Base-by-base conservation (phyloP, 2,329 filamentous ascomycete genomes). In the Stagonosporopsis vannaccii region DNA sequence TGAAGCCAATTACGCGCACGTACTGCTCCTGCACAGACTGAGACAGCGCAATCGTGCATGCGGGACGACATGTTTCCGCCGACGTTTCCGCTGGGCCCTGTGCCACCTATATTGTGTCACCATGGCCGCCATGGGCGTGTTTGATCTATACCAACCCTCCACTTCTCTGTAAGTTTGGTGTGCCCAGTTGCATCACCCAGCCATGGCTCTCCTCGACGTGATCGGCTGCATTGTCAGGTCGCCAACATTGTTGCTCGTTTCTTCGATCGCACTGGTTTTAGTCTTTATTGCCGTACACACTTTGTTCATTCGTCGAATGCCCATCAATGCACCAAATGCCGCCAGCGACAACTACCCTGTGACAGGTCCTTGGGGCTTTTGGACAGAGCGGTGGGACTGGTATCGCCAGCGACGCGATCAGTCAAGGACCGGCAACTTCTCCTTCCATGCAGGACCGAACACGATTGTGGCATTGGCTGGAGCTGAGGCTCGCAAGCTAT, bases 391-490 rank as follows among this genome's bases (percentile, higher is more conserved):
- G 48, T 77, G 75, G 68, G 76, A 80, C 23, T 84, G 82, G 63
- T 77, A 78, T 49, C 62, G 62, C 17, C 53, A 75, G n/a, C 73
- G 73, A 9, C 61, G 62, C 6, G 60, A 59, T 13, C 58, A 70
- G 7, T 75, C 74, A 0, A 47, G 60, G 5, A 77, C 73, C 1
- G 80, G 80, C 23, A 79, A 80, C 44, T 84, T 83, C 60, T 79
- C 75, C 47, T 84, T 83, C 62, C 79, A 79, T 59, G 78, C 79
- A 3, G 82, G 82, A 0, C 65, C 75, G 6, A 73, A 80, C 52
- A 74, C 73, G 2, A 75, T 84, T 12, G 69, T 85, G 8, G 80
- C 74, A 2, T 43, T 84, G 11, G 76, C 74, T 4, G 81, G 82
- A 1, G 71, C 76, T 3, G 72, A 76, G 11, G 76, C 72, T 2